Evolutionary conservation across 2,329 filamentous ascomycete genomes (phyloP).

Genomic region (Diaporthe citrichinensis): DNA sequence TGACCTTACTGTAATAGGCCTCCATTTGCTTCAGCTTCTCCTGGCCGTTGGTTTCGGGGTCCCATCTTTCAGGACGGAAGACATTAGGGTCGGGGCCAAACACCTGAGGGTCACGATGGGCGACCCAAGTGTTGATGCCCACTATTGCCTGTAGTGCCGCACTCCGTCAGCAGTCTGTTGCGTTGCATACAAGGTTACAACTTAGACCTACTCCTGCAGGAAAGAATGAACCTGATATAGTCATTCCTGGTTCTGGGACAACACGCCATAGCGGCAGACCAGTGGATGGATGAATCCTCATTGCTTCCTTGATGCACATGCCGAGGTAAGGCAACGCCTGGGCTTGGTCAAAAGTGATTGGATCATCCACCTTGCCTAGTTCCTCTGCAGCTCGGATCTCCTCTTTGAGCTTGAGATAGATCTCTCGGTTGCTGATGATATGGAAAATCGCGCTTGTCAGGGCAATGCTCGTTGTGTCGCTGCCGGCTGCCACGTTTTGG

Average conservation of each 20-base stretch:
- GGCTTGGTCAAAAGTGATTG: slow-evolving; percentile 15
- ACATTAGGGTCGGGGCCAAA: slow-evolving; percentile 69
- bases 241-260: slow-evolving; percentile 8
- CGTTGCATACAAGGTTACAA: not conserved
- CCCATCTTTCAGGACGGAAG: slow-evolving; percentile 71
- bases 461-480: slow-evolving; percentile 76
- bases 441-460: slow-evolving; percentile 74
- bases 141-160: slow-evolving; percentile 57
- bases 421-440: slow-evolving; percentile 67
- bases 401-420: slow-evolving; percentile 62
- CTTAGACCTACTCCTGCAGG: not conserved
- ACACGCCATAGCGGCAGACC: slow-evolving; percentile 24
- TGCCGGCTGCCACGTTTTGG: slow-evolving; percentile 57
- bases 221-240: slow-evolving; percentile 2
- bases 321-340: slow-evolving; percentile 9
- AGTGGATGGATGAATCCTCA: slow-evolving; percentile 6
- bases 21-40: slow-evolving; percentile 26
- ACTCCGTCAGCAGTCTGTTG: not conserved
- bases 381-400: slow-evolving; percentile 67
- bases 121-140: slow-evolving; percentile 71
- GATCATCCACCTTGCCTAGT: not conserved
- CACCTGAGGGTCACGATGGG: slow-evolving; percentile 68
- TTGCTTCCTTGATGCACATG: not conserved
- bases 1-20: not conserved
- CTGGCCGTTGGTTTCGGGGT: slow-evolving; percentile 1